Base-by-base conservation (phyloP, 2,329 filamentous ascomycete genomes). In the Pyricularia sp. region DNA sequence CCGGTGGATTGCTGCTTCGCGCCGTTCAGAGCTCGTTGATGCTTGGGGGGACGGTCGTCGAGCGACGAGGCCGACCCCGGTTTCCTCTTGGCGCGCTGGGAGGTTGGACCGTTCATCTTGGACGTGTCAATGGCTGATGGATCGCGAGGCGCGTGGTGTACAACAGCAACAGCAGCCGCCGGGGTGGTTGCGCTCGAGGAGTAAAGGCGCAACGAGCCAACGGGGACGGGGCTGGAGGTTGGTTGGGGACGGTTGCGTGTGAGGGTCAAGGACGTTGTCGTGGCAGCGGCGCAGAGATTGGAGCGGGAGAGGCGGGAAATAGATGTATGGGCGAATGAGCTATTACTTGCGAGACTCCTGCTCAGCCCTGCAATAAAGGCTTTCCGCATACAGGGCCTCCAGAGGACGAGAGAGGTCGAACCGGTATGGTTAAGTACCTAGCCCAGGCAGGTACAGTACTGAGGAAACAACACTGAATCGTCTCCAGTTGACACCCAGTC, bases 81-180 rank as follows among this genome's bases (percentile, higher is more conserved):
- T 70, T 75, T 75, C 59, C 75, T 74, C 73, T 76, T 76, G 25
- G 70, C 69, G 63, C 73, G 71, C 30, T 72, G 68, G 2, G 73
- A 71, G 31, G 59, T 28, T 30, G 66, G 14, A 33, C 73, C 73
- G 69, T 73, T 74, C 74, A 75, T 75, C 4, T 63, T 68, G 66
- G 68, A 17, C 31, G 33, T 23, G 26, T 17, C 23, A 11, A 20
- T 30, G 17, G 55, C 2, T 4, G 26, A 66, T 28, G 28, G 25
- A 64, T 26, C 26, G 64, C 26, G 61, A 26, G 33, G 31, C 4
- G 30, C 11, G 26, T 59, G 36, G n/a, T 26, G 31, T 42, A 26
- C 14, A 23, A 4, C 23, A 14, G 64, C 64, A 20, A 50, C 64
- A 11, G 64, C 17, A n/a, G 68, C 20, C 20, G 64, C 64, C 12